Evolutionary conservation across 805 yeast species (phyloP), one percentile per base, ranked within the genome.

Genomic region (Tetrapisispora fleetii): DNA sequence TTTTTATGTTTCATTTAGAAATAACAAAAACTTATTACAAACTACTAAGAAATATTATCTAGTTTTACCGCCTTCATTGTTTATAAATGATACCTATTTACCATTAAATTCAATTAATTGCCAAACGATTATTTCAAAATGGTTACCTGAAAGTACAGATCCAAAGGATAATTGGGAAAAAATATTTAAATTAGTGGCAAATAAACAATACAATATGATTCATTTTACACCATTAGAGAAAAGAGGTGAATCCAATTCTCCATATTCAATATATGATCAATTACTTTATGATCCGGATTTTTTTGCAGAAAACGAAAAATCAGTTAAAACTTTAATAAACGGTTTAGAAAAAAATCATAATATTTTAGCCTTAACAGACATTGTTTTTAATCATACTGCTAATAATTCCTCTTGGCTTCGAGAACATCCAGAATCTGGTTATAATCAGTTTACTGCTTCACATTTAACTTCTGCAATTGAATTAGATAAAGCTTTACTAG

Each of bases 331-430:
- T 4, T 70, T 85, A 61, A 76, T 85, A 4, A 46, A 64, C 1
- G 56, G 62, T 8, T 67, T 84, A 58, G 79, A 80, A 54, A 55
- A 68, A 19, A 68, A 81, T 24, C 73, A 83, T 56, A 77, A 77
- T 5, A 74, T 91, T 50, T 71, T 91, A 39, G 75, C 96, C 0
- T 71, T 91, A 69, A 87, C 96, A 1, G 99, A 91, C 65, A 83
- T 93, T 30, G 98, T 91, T 1, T 81, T 89, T 74, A 91, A 91
- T 63, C 99, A 91, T 62, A 91, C 98, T 0, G 96, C 98, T 2
- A 76, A 86, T 62, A 87, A 91, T 66, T 88, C 98, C 0, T 65
- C 59, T 0, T 91, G 99, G 99, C 67, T 93, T 33, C 68, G 77
- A 40, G 84, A 81, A 2, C 89, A 86, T 56, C 97, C 98, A 0